Evolutionary conservation across 2,329 filamentous ascomycete species (phyloP).

Genomic region (Cladorrhinum sp.): DNA sequence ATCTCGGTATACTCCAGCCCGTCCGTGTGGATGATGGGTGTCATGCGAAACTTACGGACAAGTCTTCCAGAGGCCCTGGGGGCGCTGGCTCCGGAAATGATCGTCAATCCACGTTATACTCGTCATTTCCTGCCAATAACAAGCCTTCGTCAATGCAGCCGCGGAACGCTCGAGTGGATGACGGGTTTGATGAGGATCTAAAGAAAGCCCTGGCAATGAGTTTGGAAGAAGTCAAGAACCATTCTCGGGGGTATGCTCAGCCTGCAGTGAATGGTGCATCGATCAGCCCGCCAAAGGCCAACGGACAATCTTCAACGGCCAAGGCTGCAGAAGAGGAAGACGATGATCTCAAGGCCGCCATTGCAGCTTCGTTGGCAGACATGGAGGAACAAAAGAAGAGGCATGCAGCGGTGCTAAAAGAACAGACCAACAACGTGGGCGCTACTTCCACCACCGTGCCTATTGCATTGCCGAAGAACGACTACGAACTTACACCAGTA

Average conservation of each 20-base stretch:
- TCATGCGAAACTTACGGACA: constrained; percentile 82
- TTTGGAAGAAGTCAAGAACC: constrained; percentile 81
- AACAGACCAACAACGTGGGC: constrained; percentile 61
- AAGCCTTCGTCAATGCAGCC: constrained; percentile 79
- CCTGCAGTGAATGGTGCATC: constrained; percentile 42
- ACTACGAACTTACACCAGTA: constrained; percentile 88
- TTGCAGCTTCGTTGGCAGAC: constrained; percentile 88
- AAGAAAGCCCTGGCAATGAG: constrained; percentile 96
- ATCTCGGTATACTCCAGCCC: constrained; percentile 85
- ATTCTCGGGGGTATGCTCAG: constrained; percentile 69
- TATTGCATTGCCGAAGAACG: constrained; percentile 71
- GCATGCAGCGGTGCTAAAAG: constrained; percentile 78
- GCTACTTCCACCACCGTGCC: constrained; percentile 48
- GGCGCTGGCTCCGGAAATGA: constrained; percentile 31
- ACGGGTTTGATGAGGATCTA: constrained; percentile 90
- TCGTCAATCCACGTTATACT: constrained; percentile 43
- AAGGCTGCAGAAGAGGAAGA: constrained; percentile 77
- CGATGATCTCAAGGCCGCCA: constrained; percentile 87
- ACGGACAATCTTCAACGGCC: constrained; percentile 34
- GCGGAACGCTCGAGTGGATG: constrained; percentile 80
- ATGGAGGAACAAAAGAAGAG: constrained; percentile 98
- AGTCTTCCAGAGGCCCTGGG: constrained; percentile 46
- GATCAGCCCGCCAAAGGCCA: constrained; percentile 34
- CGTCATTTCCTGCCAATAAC: constrained; percentile 55
- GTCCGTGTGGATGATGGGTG: constrained; percentile 97